A percentile compares a stretch with the other conserved stretches of the same genome.
Evolutionary conservation across 2,329 filamentous ascomycete species (phyloP).

Genomic region (Paracoccidioides lutzii): DNA sequence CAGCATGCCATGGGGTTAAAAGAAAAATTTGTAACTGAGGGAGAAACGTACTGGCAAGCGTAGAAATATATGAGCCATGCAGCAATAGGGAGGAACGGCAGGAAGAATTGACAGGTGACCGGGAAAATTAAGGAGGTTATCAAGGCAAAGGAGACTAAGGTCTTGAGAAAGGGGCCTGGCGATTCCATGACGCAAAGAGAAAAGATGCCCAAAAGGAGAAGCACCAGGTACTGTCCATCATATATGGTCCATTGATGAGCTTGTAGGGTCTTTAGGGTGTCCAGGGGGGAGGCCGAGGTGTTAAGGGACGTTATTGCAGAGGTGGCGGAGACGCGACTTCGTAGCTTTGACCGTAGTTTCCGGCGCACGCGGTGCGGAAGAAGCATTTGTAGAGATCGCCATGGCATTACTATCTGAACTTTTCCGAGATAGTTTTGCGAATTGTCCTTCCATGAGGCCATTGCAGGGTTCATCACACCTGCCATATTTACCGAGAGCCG

Average conservation of each 20-base stretch:
- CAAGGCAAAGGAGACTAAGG: constrained; percentile 53
- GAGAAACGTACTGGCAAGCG: constrained; percentile 64
- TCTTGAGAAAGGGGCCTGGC: constrained; percentile 67
- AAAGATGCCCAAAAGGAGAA: constrained; percentile 65
- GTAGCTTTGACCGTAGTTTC: constrained; percentile 55
- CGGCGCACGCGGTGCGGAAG: constrained; percentile 54
- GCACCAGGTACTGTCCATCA: constrained; percentile 71
- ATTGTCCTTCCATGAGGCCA: constrained; percentile 36
- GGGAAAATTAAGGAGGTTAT: constrained; percentile 64
- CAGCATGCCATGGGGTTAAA: not conserved
- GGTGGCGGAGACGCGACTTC: constrained; percentile 51
- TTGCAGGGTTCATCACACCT: constrained; percentile 22
- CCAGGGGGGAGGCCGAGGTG: constrained; percentile 67
- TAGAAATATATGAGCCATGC: constrained; percentile 88
- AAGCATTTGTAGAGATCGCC: constrained; percentile 37
- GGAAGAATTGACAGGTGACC: constrained; percentile 77
- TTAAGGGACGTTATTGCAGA: constrained; percentile 65
- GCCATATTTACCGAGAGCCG: constrained; percentile 2
- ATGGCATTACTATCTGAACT: constrained; percentile 35
- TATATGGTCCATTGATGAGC: constrained; percentile 68
- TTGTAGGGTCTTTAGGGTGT: constrained; percentile 63
- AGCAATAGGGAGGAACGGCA: constrained; percentile 74
- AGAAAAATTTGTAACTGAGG: not conserved
- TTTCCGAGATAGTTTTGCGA: constrained; percentile 33
- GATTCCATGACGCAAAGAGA: constrained; percentile 68